Conservation (phyloP, 371 early-diverging fungal genomes). For the Fennellomyces sp. region DNA sequence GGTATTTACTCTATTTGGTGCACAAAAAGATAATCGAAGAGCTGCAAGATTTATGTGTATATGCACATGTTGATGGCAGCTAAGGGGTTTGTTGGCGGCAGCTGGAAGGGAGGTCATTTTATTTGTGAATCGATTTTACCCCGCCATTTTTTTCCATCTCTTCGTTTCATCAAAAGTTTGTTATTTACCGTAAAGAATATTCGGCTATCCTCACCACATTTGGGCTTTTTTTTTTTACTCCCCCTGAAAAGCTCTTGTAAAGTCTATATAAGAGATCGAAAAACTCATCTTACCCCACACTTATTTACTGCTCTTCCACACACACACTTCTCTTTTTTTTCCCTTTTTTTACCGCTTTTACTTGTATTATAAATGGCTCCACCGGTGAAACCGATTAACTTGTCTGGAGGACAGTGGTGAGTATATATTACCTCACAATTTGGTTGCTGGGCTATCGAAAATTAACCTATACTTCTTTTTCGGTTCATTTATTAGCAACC, state of each 20-base stretch:
- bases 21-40: no score
- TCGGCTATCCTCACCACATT: neutral
- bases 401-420: slow-evolving; percentile 29
- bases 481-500: slow-evolving; percentile 8
- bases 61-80: no score
- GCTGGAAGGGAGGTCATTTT: neutral
- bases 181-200: neutral
- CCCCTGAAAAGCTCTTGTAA: neutral
- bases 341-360: slow-evolving; percentile 1
- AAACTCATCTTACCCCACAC: neutral
- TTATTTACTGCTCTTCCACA: neutral
- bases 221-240: neutral
- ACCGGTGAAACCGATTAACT: slow-evolving; percentile 19
- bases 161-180: neutral
- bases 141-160: neutral
- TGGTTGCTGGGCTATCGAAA: no score
- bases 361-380: slow-evolving; percentile 10
- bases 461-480: neutral
- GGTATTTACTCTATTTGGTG: no score
- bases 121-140: neutral
- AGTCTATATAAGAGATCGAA: neutral
- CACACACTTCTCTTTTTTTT: no score
- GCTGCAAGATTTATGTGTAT: no score
- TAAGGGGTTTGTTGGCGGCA: no score
- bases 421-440: neutral